phyloP scores from a whole-genome alignment of 495 filamentous ascomycete species.

The Penicillium pancosmium region DNA sequence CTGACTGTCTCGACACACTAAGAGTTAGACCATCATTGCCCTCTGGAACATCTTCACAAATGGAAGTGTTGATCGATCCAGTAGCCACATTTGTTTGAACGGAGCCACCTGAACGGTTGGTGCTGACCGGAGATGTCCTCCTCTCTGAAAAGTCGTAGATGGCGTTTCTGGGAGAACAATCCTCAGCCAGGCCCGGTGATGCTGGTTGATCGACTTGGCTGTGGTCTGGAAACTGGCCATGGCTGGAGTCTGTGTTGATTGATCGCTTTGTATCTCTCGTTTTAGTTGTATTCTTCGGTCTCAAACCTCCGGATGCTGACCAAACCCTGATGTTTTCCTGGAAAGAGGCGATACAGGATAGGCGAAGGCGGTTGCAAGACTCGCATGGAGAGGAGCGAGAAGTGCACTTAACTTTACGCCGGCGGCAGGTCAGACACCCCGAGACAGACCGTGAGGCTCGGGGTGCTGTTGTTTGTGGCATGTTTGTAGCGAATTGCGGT shows the following conservation, averaged over 20 bases:
- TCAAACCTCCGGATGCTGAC: neutral
- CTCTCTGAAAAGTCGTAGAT: too few relatives aligned
- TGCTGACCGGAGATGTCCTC: too few relatives aligned
- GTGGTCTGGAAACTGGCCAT: neutral
- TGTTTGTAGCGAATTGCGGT: neutral
- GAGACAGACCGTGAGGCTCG: neutral
- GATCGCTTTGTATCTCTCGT: neutral
- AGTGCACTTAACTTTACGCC: constrained; percentile 38
- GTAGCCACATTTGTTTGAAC: too few relatives aligned
- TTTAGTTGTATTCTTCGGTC: neutral
- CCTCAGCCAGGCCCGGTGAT: too few relatives aligned
- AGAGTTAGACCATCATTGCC: neutral
- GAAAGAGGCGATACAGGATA: constrained; percentile 38
- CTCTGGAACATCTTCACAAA: neutral
- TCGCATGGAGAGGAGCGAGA: constrained; percentile 34
- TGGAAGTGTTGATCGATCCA: too few relatives aligned
- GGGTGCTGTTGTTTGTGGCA: neutral
- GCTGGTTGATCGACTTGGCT: too few relatives aligned
- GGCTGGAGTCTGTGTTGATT: neutral
- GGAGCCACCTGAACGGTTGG: too few relatives aligned
- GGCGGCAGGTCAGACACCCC: constrained; percentile 40
- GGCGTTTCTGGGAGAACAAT: too few relatives aligned
- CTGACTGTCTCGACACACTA: neutral
- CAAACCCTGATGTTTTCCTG: constrained; percentile 36
- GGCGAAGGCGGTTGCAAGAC: constrained; percentile 35